Conservation (phyloP, 805 yeast genomes). For the Yarrowia sp. region DNA sequence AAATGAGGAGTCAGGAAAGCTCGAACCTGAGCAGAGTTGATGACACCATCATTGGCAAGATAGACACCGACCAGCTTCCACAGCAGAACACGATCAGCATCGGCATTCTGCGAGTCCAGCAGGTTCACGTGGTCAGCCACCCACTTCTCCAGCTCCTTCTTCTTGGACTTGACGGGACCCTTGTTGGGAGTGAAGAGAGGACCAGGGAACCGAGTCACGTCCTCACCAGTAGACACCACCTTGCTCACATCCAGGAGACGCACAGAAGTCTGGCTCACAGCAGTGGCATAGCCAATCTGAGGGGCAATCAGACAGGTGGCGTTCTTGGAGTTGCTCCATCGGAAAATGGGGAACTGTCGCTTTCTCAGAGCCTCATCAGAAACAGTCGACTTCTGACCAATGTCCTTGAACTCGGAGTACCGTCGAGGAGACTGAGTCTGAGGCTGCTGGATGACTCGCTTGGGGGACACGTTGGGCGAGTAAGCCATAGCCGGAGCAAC, state of each 20-base stretch:
- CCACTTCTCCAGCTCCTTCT: slow-evolving; percentile 76
- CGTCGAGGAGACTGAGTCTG: slow-evolving; percentile 23
- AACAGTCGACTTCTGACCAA: slow-evolving; percentile 17
- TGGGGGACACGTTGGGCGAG: slow-evolving; percentile 33
- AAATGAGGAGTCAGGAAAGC: slow-evolving; percentile 45
- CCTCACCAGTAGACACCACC: slow-evolving; percentile 46
- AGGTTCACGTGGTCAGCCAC: slow-evolving; percentile 52
- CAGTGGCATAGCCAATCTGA: slow-evolving; percentile 50
- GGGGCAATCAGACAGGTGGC: slow-evolving; percentile 57
- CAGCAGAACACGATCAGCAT: slow-evolving; percentile 44
- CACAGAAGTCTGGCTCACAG: slow-evolving; percentile 47
- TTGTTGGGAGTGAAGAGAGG: slow-evolving; percentile 60
- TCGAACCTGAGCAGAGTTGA: slow-evolving; percentile 46
- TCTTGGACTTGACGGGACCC: slow-evolving; percentile 57
- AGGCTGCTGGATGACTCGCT: slow-evolving; percentile 20
- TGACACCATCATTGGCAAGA: slow-evolving; percentile 49
- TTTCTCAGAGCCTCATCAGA: slow-evolving; percentile 55
- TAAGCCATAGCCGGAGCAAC: slow-evolving; percentile 9
- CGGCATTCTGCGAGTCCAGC: slow-evolving; percentile 43
- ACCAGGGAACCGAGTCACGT: slow-evolving; percentile 61
- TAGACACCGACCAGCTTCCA: slow-evolving; percentile 51
- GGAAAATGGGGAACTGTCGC: slow-evolving; percentile 78
- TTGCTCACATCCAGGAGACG: slow-evolving; percentile 47
- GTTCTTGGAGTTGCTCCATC: slow-evolving; percentile 62
- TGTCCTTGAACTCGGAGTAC: slow-evolving; percentile 32